A percentile compares a stretch with the other conserved stretches of the same genome.
Evolutionary conservation across 78 protist genomes (phyloP).

Genomic region (Monosiga brevicollis): DNA sequence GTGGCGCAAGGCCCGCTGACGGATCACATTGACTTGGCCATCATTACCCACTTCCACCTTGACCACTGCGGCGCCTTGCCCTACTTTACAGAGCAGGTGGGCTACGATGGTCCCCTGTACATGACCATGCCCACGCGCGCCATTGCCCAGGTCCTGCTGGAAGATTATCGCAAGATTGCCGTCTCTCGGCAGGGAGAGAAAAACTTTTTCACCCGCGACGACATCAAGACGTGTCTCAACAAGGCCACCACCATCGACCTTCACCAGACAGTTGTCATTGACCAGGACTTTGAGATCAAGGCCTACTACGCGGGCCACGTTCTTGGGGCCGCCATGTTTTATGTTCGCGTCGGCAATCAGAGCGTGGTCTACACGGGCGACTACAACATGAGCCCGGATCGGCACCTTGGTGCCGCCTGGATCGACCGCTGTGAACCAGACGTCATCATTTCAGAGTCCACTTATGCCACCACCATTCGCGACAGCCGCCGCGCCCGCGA

Average conservation of each 20-base stretch:
- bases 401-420: slow-evolving; percentile 93
- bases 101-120: slow-evolving; percentile 83
- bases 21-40: slow-evolving; percentile 67
- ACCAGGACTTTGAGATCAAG: slow-evolving; percentile 53
- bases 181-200: slow-evolving; percentile 61
- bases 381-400: slow-evolving; percentile 79
- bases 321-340: slow-evolving; percentile 92
- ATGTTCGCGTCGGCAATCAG: slow-evolving; percentile 75
- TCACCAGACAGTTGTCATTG: slow-evolving; percentile 70
- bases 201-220: slow-evolving; percentile 67
- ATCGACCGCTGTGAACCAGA: slow-evolving; percentile 73
- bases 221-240: slow-evolving; percentile 74
- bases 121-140: slow-evolving; percentile 93
- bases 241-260: slow-evolving; percentile 45
- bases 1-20: slow-evolving; percentile 43
- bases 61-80: slow-evolving; percentile 92
- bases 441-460: slow-evolving; percentile 81
- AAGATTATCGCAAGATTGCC: slow-evolving; percentile 67
- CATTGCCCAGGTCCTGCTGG: slow-evolving; percentile 82
- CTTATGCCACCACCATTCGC: slow-evolving; percentile 75
- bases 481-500: slow-evolving; percentile 80
- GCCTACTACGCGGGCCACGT: slow-evolving; percentile 94
- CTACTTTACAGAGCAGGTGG: slow-evolving; percentile 34
- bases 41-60: slow-evolving; percentile 88
- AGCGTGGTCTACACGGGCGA: slow-evolving; percentile 94